These are phyloP conservation scores for Neurospora crassa DNA, from an alignment of 2,329 filamentous ascomycete genomes.

Conservation along the genomic window DNA sequence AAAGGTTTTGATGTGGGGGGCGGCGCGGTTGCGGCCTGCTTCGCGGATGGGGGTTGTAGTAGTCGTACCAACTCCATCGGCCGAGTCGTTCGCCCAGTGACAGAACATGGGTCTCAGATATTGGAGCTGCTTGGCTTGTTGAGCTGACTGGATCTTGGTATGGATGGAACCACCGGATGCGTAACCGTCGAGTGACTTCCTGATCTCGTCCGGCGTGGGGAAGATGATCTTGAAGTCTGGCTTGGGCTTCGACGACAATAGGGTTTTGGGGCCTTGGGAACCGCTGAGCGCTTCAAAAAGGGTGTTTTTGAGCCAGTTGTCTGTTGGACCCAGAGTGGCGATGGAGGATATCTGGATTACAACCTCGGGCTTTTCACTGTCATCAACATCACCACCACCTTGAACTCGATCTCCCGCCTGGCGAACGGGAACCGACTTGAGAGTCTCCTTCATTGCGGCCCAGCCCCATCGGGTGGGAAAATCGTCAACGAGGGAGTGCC, in stretches of 20 bases:
- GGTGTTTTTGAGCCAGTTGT: conserved; percentile 62
- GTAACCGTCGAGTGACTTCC: conserved; percentile 69
- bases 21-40: conserved; percentile 57
- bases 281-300: conserved; percentile 43
- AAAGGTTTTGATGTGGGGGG: conserved; percentile 87
- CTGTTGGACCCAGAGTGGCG: conserved; percentile 61
- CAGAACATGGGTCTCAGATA: conserved; percentile 63
- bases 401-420: not conserved
- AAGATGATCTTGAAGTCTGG: conserved; percentile 65
- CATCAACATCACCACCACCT: conserved; percentile 2
- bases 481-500: conserved; percentile 40
- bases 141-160: conserved; percentile 60
- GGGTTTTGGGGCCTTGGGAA: conserved; percentile 17
- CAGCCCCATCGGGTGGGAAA: conserved; percentile 63
- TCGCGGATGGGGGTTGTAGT: conserved; percentile 24
- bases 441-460: conserved; percentile 52
- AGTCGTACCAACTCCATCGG: conserved; percentile 22
- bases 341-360: conserved; percentile 69
- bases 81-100: conserved; percentile 62
- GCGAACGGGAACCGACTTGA: conserved; percentile 42
- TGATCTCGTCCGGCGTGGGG: conserved; percentile 70
- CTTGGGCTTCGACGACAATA: conserved; percentile 13
- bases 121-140: conserved; percentile 64
- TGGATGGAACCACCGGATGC: conserved; percentile 71
- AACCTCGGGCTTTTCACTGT: conserved; percentile 33